These are phyloP conservation scores for Stachybotrys chlorohalonatus DNA, from an alignment of 2,329 filamentous ascomycete species.

Conservation along the genomic window DNA sequence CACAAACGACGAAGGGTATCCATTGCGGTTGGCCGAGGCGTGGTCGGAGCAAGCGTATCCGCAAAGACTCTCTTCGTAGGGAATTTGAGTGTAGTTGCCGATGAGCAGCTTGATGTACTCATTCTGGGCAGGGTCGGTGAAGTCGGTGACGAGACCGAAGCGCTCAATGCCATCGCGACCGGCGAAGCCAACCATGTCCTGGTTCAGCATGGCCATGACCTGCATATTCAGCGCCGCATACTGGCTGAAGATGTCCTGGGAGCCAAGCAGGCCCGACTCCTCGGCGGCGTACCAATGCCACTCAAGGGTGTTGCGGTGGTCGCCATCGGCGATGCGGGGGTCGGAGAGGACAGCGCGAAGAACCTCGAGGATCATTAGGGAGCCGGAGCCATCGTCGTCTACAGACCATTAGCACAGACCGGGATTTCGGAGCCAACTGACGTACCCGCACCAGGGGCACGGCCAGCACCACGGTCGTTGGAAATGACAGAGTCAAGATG, in stretches of 20 bases:
- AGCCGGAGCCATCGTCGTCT: constrained; percentile 37
- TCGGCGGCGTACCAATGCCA: constrained; percentile 43
- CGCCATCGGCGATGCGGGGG: constrained; percentile 20
- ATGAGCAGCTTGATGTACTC: constrained; percentile 79
- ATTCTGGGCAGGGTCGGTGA: constrained; percentile 67
- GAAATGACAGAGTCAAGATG: constrained; percentile 36
- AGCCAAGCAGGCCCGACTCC: constrained; percentile 39
- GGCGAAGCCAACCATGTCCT: constrained; percentile 85
- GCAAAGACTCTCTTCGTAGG: constrained; percentile 70
- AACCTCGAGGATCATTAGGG: constrained; percentile 35
- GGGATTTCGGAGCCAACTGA: not conserved
- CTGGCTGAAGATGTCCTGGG: constrained; percentile 29
- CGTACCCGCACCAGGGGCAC: constrained; percentile 32
- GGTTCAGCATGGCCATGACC: constrained; percentile 38
- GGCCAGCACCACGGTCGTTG: constrained; percentile 24
- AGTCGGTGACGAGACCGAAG: constrained; percentile 83
- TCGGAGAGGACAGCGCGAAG: constrained; percentile 28
- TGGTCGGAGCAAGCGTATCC: constrained; percentile 69
- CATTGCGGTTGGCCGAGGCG: constrained; percentile 55
- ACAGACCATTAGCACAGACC: not conserved
- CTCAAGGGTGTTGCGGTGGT: constrained; percentile 38
- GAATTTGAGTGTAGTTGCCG: constrained; percentile 69
- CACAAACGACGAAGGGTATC: constrained; percentile 55
- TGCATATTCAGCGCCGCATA: constrained; percentile 27
- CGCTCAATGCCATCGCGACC: constrained; percentile 68